phyloP scores from a whole-genome alignment of 306 rosid genomes.

The Citrullus mucosospermus region DNA sequence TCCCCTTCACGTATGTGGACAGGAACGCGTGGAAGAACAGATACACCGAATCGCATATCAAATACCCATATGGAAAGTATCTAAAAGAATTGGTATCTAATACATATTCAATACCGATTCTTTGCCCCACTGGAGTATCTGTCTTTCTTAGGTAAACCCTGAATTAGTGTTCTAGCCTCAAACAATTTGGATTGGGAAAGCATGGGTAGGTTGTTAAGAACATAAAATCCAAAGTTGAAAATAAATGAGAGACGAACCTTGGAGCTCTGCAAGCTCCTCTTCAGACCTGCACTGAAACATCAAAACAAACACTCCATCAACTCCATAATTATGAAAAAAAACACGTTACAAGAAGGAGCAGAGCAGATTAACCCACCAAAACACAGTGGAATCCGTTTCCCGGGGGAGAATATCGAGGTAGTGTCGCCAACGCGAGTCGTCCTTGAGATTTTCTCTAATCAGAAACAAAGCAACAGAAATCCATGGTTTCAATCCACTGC shows the following conservation, averaged over 20 bases:
- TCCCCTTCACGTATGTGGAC: too few relatives aligned
- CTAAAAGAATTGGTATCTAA: too few relatives aligned
- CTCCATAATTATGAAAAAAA: slow-evolving; percentile 19
- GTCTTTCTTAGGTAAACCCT: not conserved
- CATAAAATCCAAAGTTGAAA: not conserved
- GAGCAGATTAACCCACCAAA: slow-evolving; percentile 49
- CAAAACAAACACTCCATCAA: slow-evolving; percentile 35
- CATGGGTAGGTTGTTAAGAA: not conserved
- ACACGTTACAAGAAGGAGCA: not conserved
- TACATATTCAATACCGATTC: too few relatives aligned
- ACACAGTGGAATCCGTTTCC: slow-evolving; percentile 70
- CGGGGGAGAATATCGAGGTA: slow-evolving; percentile 61
- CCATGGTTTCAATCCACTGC: slow-evolving; percentile 84
- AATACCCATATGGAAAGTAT: too few relatives aligned
- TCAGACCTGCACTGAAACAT: slow-evolving; percentile 99
- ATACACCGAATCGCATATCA: too few relatives aligned
- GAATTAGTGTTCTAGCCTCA: not conserved
- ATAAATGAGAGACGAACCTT: slow-evolving; percentile 35
- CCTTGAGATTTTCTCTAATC: slow-evolving; percentile 48
- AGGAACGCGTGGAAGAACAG: too few relatives aligned
- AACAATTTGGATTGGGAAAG: not conserved
- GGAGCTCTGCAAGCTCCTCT: slow-evolving; percentile 83
- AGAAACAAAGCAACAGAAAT: slow-evolving; percentile 67
- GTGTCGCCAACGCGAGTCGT: slow-evolving; percentile 55
- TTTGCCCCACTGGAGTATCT: too few relatives aligned